Conservation (phyloP, 306 rosid species). For the Alnus rubra region DNA sequence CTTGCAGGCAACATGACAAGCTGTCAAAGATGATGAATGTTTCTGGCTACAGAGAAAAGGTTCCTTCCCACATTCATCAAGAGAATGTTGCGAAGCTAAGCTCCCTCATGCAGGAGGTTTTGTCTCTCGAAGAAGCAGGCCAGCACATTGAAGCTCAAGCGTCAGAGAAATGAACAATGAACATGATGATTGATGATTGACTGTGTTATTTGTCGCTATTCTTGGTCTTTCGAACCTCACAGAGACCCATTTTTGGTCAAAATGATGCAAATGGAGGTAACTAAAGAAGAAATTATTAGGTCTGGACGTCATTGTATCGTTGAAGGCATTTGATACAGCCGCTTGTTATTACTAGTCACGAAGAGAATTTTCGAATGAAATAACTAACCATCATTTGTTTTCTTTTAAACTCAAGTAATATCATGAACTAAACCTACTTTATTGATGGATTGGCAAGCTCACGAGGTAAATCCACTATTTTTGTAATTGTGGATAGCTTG, state of each 20-base stretch:
- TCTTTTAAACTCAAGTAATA: background rate
- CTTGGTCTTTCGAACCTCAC: background rate
- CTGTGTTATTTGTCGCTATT: background rate
- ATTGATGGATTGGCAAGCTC: too few species aligned
- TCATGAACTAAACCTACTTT: too few species aligned
- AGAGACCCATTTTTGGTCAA: background rate
- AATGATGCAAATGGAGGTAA: background rate
- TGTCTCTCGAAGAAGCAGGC: constrained; percentile 65
- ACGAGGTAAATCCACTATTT: too few species aligned
- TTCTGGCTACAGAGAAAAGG: constrained; percentile 81
- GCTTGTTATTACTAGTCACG: background rate
- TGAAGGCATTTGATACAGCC: background rate
- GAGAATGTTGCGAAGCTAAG: constrained; percentile 62
- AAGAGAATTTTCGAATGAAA: background rate
- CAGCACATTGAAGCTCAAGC: constrained; percentile 46
- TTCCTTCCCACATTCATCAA: constrained; percentile 45
- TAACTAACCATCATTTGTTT: background rate
- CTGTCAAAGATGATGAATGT: constrained; percentile 55
- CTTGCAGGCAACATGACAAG: constrained; percentile 60
- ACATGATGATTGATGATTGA: background rate
- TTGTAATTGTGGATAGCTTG: too few species aligned
- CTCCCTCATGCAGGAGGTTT: constrained; percentile 61
- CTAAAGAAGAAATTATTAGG: background rate
- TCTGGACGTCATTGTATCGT: background rate
- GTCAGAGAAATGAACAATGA: constrained; percentile 5